Evolutionary conservation across 2,329 filamentous ascomycete species (phyloP).

Genomic region (Colletotrichum horii): DNA sequence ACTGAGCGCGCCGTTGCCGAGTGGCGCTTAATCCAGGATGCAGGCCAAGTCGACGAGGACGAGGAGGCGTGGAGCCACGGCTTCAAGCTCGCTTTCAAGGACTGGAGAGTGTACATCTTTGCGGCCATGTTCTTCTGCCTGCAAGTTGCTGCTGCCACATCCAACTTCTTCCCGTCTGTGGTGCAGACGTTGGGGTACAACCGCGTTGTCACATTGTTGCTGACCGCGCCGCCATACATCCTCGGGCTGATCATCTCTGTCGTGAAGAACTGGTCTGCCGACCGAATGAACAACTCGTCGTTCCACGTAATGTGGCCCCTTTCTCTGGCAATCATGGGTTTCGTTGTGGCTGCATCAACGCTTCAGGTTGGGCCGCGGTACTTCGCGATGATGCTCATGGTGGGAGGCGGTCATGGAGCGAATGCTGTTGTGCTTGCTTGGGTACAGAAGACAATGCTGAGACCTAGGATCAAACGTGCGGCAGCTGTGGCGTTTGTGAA

Average conservation of each 20-base stretch:
- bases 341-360: not conserved
- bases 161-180: conserved; percentile 70
- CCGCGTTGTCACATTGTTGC: not conserved
- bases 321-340: not conserved
- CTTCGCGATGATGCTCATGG: not conserved
- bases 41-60: conserved; percentile 47
- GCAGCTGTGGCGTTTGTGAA: not conserved
- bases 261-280: not conserved
- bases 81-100: conserved; percentile 59
- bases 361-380: not conserved
- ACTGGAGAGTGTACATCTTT: conserved; percentile 37
- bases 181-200: conserved; percentile 58
- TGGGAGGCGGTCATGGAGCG: not conserved
- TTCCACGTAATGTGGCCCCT: not conserved
- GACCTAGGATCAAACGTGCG: not conserved
- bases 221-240: not conserved
- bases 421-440: not conserved
- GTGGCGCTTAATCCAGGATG: conserved; percentile 54
- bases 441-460: not conserved
- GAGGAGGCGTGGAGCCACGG: conserved; percentile 38
- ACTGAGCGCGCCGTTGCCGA: conserved; percentile 24
- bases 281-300: not conserved
- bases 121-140: not conserved
- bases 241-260: not conserved
- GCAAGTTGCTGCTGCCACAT: conserved; percentile 46